Conservation (phyloP, 176 grass and related monocot species). For the Puya raimondii region DNA sequence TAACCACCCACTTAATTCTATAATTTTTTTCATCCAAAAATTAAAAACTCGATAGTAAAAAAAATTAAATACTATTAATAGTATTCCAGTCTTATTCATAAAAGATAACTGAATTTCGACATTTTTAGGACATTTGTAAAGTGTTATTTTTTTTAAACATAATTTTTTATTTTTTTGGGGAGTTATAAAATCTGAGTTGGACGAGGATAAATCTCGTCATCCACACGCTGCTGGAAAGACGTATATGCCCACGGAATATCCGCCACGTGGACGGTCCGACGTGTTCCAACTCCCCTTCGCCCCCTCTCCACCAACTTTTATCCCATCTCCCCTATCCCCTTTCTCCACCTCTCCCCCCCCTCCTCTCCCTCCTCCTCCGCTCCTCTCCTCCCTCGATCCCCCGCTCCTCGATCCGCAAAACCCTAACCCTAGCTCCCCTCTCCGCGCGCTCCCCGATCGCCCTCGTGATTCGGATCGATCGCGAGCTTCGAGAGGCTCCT, state of each 20-base stretch:
- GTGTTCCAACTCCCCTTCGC: not conserved
- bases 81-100: no score
- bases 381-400: not conserved
- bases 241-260: conserved; percentile 37
- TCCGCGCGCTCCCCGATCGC: not conserved
- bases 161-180: no score
- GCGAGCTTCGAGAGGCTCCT: not conserved
- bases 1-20: no score
- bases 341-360: not conserved
- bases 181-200: conserved; percentile 11
- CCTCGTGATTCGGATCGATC: not conserved
- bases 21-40: no score
- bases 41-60: no score
- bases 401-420: not conserved
- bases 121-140: no score
- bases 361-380: not conserved
- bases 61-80: no score
- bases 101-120: no score
- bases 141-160: no score
- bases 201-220: conserved; percentile 32
- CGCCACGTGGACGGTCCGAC: conserved; percentile 70
- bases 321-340: not conserved
- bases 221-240: conserved; percentile 35
- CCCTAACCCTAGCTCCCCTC: conserved; percentile 8
- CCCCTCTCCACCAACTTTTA: not conserved